Evolutionary conservation across 306 rosid species (phyloP).

Genomic region (Leucaena leucocephala): DNA sequence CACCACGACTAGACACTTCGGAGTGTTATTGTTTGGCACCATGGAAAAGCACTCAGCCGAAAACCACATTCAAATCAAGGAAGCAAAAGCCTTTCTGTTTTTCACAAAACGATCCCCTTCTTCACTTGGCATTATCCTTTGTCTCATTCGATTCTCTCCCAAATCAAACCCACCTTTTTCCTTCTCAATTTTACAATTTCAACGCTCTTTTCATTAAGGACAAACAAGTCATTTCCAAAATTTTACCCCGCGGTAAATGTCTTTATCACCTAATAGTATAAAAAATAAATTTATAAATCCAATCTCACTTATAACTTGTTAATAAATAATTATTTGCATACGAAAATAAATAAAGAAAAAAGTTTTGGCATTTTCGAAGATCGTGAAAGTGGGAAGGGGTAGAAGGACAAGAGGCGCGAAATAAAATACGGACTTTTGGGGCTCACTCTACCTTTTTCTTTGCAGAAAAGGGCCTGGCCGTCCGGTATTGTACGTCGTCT

Average conservation of each 20-base stretch:
- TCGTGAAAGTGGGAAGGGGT: not conserved
- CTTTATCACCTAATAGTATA: too few relatives aligned
- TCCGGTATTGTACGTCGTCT: conserved; percentile 58
- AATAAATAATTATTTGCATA: conserved; percentile 25
- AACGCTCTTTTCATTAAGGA: not conserved
- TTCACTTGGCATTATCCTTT: conserved; percentile 37
- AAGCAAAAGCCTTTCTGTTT: conserved; percentile 17
- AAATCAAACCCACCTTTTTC: conserved; percentile 14
- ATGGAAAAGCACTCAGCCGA: not conserved
- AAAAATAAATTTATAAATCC: too few relatives aligned
- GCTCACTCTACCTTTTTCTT: conserved; percentile 46
- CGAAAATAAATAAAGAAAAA: not conserved
- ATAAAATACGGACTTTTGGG: conserved; percentile 25
- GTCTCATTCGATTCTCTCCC: conserved; percentile 10
- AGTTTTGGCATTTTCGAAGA: conserved; percentile 37
- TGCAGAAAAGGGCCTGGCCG: conserved; percentile 69
- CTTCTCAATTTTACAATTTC: too few relatives aligned
- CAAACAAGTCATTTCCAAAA: not conserved
- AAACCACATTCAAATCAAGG: too few relatives aligned
- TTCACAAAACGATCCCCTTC: conserved; percentile 9
- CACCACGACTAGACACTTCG: conserved; percentile 3
- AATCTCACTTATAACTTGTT: too few relatives aligned
- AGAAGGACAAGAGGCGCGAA: conserved; percentile 37
- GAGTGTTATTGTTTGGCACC: conserved; percentile 34
- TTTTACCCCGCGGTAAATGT: not conserved